phyloP scores from a whole-genome alignment of 805 yeast species.

The Grigorovia jiainica region DNA sequence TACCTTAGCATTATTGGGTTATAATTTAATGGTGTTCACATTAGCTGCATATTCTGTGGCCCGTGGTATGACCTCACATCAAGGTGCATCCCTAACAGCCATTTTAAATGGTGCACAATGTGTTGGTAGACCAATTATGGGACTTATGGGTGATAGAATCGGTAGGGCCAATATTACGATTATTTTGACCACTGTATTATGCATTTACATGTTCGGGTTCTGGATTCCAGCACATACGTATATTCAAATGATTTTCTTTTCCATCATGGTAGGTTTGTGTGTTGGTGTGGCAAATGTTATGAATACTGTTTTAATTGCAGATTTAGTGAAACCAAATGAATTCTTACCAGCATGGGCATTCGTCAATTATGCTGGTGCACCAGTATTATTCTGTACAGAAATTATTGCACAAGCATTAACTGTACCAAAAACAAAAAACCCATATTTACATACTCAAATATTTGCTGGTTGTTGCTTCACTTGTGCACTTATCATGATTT shows the following conservation, averaged over 20 bases:
- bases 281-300: conserved; percentile 39
- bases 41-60: conserved; percentile 37
- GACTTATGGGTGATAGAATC: conserved; percentile 33
- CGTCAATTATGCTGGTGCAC: conserved; percentile 26
- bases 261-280: conserved; percentile 35
- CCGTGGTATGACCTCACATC: conserved; percentile 35
- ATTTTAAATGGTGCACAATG: conserved; percentile 38
- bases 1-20: conserved; percentile 30
- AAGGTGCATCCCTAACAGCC: conserved; percentile 39
- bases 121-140: conserved; percentile 41
- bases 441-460: conserved; percentile 50
- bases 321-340: conserved; percentile 30
- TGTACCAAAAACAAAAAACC: conserved; percentile 24
- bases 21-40: conserved; percentile 37
- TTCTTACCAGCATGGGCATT: conserved; percentile 33
- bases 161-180: conserved; percentile 43
- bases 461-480: conserved; percentile 46
- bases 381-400: conserved; percentile 38
- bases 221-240: conserved; percentile 41
- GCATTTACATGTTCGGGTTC: conserved; percentile 33
- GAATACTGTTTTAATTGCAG: conserved; percentile 34
- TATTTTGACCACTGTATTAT: conserved; percentile 27
- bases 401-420: conserved; percentile 44
- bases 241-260: conserved; percentile 32
- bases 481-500: conserved; percentile 32